A percentile compares a stretch with the other conserved stretches of the same genome.
These are phyloP conservation scores for Daldinia eschscholtzii DNA, from an alignment of 2,329 filamentous ascomycete species.

Conservation along the genomic window DNA sequence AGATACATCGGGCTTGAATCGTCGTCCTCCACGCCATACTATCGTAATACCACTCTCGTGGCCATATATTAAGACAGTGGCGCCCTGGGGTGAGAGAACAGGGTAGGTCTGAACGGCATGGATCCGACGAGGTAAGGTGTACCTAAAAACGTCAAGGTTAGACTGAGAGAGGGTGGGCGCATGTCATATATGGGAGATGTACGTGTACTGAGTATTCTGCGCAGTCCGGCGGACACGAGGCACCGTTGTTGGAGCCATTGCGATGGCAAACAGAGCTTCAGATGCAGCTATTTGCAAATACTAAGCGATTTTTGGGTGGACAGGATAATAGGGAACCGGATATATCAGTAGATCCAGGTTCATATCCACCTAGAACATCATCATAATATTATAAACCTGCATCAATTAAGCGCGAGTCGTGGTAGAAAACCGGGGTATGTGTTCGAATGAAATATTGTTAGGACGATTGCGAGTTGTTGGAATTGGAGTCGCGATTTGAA, in stretches of 20 bases:
- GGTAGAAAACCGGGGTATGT: neutral
- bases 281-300: conserved; percentile 12
- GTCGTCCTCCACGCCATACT: conserved; percentile 72
- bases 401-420: neutral
- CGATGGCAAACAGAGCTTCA: conserved; percentile 20
- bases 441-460: neutral
- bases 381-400: neutral
- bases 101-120: conserved; percentile 73
- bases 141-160: conserved; percentile 58
- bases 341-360: conserved; percentile 6
- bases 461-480: conserved; percentile 12
- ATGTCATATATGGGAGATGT: conserved; percentile 25
- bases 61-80: conserved; percentile 72
- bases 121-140: conserved; percentile 69
- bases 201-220: conserved; percentile 56
- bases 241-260: conserved; percentile 48
- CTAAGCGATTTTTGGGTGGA: neutral
- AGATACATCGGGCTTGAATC: conserved; percentile 63
- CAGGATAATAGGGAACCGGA: conserved; percentile 4
- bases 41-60: conserved; percentile 73
- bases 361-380: conserved; percentile 8
- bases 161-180: neutral
- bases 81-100: conserved; percentile 71
- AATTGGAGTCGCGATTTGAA: conserved; percentile 34
- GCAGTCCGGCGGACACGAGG: conserved; percentile 55